Percentiles rank a stretch among this genome's conserved stretches.
phyloP scores from a whole-genome alignment of 306 rosid species.

The Albizia julibrissin region DNA sequence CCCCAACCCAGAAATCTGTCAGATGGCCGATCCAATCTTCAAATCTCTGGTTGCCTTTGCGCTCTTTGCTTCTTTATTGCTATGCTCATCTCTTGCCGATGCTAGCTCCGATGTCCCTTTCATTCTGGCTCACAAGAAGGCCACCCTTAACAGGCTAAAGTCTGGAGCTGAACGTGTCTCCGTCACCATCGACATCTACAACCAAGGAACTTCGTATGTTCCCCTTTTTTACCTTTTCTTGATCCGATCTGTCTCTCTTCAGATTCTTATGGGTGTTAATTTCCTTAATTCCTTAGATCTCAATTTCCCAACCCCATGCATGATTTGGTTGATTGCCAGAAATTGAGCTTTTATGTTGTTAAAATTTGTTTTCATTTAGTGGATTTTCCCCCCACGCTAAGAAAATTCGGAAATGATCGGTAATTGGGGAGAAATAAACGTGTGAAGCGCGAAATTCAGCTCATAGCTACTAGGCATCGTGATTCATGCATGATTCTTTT shows the following conservation, averaged over 20 bases:
- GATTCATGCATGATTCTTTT: constrained; percentile 15
- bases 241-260: constrained; percentile 22
- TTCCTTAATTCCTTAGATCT: constrained; percentile 46
- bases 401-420: neutral
- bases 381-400: neutral
- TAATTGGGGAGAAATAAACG: neutral
- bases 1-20: neutral
- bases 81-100: constrained; percentile 50
- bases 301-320: constrained; percentile 41
- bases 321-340: constrained; percentile 15
- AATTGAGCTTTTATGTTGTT: constrained; percentile 6
- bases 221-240: neutral
- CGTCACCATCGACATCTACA: constrained; percentile 91
- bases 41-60: constrained; percentile 36
- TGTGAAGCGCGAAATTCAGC: neutral
- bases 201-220: constrained; percentile 91
- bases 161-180: constrained; percentile 86
- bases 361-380: constrained; percentile 7
- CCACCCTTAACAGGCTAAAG: constrained; percentile 82
- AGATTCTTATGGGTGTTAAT: neutral
- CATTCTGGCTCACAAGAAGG: constrained; percentile 95
- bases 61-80: constrained; percentile 46
- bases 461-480: neutral
- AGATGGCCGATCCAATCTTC: constrained; percentile 62
- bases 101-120: constrained; percentile 84